Evolutionary conservation across 2,329 filamentous ascomycete genomes (phyloP).

Genomic region (Hymenoscyphus linearis): DNA sequence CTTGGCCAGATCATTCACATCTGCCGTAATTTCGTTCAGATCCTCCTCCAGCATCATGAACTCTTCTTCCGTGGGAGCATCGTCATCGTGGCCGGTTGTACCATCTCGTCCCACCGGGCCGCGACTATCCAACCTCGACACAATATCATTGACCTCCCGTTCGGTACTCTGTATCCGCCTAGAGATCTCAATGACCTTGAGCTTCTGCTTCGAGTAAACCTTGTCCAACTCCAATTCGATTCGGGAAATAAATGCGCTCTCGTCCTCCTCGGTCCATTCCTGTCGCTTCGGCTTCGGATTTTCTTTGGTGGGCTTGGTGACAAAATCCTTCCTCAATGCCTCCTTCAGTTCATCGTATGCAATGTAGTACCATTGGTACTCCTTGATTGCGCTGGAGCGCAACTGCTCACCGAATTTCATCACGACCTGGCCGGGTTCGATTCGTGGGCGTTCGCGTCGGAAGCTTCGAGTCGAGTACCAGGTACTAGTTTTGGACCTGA

Average conservation of each 20-base stretch:
- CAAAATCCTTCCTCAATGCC: slow-evolving; percentile 71
- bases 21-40: slow-evolving; percentile 94
- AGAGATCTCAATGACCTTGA: slow-evolving; percentile 94
- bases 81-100: slow-evolving; percentile 34
- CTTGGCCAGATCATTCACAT: slow-evolving; percentile 96
- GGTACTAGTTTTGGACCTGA: slow-evolving; percentile 16
- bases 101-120: slow-evolving; percentile 38
- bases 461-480: slow-evolving; percentile 16
- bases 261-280: slow-evolving; percentile 87
- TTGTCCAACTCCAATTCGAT: slow-evolving; percentile 94
- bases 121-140: slow-evolving; percentile 64
- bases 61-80: slow-evolving; percentile 76
- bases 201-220: slow-evolving; percentile 94
- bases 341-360: slow-evolving; percentile 91
- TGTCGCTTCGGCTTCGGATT: slow-evolving; percentile 47
- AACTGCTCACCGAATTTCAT: slow-evolving; percentile 96
- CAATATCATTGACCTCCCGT: slow-evolving; percentile 83
- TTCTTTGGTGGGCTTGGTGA: slow-evolving; percentile 41
- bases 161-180: slow-evolving; percentile 83
- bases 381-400: slow-evolving; percentile 89
- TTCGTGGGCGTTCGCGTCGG: slow-evolving; percentile 8
- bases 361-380: slow-evolving; percentile 98
- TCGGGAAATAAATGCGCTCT: slow-evolving; percentile 78
- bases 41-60: slow-evolving; percentile 92
- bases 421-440: slow-evolving; percentile 47